A percentile compares a stretch with the other conserved stretches of the same genome.
These are phyloP conservation scores for Echeveria elegans DNA, from an alignment of 164 flowering plant genomes.

Conservation along the genomic window DNA sequence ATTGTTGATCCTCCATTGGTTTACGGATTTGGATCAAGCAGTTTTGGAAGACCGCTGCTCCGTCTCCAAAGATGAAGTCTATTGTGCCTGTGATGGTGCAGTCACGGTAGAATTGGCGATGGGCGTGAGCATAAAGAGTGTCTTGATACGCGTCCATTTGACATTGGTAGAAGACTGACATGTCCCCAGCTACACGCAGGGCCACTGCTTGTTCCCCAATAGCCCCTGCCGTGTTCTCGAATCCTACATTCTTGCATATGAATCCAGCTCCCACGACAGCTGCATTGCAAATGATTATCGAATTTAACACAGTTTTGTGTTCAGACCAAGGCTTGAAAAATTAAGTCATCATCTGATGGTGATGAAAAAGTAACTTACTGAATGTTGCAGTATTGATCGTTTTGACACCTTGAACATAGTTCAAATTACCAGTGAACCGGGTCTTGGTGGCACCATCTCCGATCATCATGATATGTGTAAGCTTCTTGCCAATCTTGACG, in stretches of 20 bases:
- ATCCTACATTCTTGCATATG: slow-evolving; percentile 62
- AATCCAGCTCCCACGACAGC: slow-evolving; percentile 42
- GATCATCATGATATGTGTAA: slow-evolving; percentile 40
- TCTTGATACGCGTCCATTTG: slow-evolving; percentile 63
- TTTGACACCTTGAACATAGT: slow-evolving; percentile 31
- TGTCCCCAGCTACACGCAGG: slow-evolving; percentile 40
- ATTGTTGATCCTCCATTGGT: slow-evolving; percentile 39
- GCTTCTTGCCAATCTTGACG: slow-evolving; percentile 23
- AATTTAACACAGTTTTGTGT: too few relatives aligned
- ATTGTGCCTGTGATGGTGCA: slow-evolving; percentile 69
- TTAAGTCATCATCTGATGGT: too few relatives aligned
- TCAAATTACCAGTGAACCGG: slow-evolving; percentile 47
- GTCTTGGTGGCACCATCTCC: slow-evolving; percentile 84
- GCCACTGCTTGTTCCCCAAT: slow-evolving; percentile 71
- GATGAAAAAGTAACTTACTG: too few relatives aligned
- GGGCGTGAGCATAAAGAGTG: slow-evolving; percentile 57
- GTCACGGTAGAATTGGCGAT: slow-evolving; percentile 76
- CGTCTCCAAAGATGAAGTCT: slow-evolving; percentile 71
- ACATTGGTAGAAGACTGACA: slow-evolving; percentile 58
- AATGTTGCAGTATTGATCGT: slow-evolving; percentile 59
- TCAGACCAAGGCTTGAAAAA: too few relatives aligned
- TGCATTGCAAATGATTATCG: too few relatives aligned
- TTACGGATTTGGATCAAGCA: slow-evolving; percentile 37
- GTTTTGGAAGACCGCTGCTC: slow-evolving; percentile 56
- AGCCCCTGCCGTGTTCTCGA: slow-evolving; percentile 76